A percentile compares a stretch with the other conserved stretches of the same genome.
Conservation (phyloP, 139 green algal species). For the Zygnema circumcarinatum region DNA sequence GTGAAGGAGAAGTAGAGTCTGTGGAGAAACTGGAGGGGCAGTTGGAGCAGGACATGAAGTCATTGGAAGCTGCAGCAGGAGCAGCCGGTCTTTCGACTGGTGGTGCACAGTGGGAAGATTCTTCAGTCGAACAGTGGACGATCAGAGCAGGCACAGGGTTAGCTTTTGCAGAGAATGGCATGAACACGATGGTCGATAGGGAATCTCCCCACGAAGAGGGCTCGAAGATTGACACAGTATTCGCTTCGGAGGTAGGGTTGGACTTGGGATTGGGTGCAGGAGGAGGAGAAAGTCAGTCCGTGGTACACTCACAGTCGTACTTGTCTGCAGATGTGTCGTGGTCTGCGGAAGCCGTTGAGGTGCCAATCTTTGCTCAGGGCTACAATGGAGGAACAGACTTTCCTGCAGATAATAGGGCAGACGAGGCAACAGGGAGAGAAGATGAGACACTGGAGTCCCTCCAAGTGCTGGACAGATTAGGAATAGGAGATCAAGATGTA, state of each 20-base stretch:
- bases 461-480: not conserved
- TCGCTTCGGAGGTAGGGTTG: not conserved
- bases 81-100: not conserved
- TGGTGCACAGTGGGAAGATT: not conserved
- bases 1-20: not conserved
- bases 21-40: not conserved
- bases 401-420: not conserved
- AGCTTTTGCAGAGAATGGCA: not conserved
- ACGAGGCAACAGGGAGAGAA: not conserved
- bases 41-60: not conserved
- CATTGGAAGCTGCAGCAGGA: not conserved
- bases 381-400: not conserved
- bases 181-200: not conserved
- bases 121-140: not conserved
- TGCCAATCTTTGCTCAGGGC: not conserved
- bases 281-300: not conserved
- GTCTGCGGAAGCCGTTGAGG: not conserved
- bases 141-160: not conserved
- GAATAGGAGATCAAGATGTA: not conserved
- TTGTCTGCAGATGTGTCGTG: not conserved
- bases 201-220: not conserved
- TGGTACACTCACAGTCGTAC: not conserved
- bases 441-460: not conserved
- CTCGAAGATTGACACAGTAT: too few species aligned
- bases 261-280: not conserved